Evolutionary conservation across 805 yeast species (phyloP), one percentile per base, ranked within the genome.

Genomic region (Gaillardinia entomophila): DNA sequence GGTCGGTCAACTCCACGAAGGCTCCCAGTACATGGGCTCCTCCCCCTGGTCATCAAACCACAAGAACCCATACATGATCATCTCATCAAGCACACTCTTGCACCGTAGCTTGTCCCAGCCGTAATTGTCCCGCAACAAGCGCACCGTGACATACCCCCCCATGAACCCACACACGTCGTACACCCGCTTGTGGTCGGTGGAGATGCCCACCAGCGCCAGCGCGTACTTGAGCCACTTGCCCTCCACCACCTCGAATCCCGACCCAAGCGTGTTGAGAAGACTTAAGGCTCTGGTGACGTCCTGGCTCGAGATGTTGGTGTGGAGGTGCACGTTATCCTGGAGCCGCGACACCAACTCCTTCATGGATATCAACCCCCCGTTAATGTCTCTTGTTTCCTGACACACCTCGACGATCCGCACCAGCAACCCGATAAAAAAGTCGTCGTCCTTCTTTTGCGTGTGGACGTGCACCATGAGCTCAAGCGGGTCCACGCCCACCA

Each of bases 401-500:
- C 95, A 84, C 3, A 80, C 64, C 46, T 88, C 95, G 11, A 88
- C 80, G 12, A 88, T 64, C 35, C 80, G 73, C 11, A 86, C 82
- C 3, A 86, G 77, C 13, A 90, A 57, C 25, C 82, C 87, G 38
- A 77, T 74, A 40, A 71, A 69, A 43, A 73, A 81, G 45, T 82
- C 88, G 5, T 63, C 65, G 7, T 52, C 50, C 24, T 49, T 42
- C 30, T 48, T 54, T 17, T 27, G 29, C 32, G 3, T 28, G 12
- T 10, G 26, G 18, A 49, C 46, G 37, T 41, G 41, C 4, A 56
- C 41, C 32, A 49, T 31, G 24, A 63, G 49, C 33, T 64, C 70
- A 19, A 89, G 53, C 1, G 96, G 92, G 52, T 89, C 96, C 13
- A 88, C 79, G 1, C 96, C 96, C 18, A 88, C 79, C 43, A 79